Base-by-base conservation (phyloP, 2,329 filamentous ascomycete genomes). In the Dendryphion nanum region DNA sequence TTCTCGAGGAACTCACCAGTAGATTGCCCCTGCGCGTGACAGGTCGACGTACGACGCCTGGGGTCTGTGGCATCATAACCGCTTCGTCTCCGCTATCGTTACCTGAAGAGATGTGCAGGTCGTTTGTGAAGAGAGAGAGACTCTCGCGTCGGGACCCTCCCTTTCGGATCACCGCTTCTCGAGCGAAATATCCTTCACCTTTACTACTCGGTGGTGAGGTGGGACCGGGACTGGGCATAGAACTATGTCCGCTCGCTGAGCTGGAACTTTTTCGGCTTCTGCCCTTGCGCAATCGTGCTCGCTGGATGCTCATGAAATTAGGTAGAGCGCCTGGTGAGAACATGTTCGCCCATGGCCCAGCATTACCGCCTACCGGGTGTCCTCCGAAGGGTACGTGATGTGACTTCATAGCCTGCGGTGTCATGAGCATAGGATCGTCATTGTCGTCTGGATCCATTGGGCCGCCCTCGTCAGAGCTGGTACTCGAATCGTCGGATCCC, bases 11-110 rank as follows among this genome's bases (percentile, higher is more conserved):
- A 70, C 83, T 63, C 74, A 93, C 88, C 59, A 98, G 67, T 44
- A 98, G 75, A 65, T 95, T 98, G 6, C 90, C 88, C 42, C 91
- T 79, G 35, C 93, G 78, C 5, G 89, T 94, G 5, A 97, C 91
- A 1, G 83, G 80, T 45, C 90, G 79, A 45, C 86, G 79, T 45
- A 95, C 85, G 13, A 95, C 89, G 40, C 83, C 86, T 34, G 86
- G 78, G 38, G 84, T 82, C 33, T 63, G 67, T 16, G 63, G 68
- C 23, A 61, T 47, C 19, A 57, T 70, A 6, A 72, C 75, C 43
- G 72, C 73, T 48, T 79, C 81, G 47, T 91, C 86, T 12, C 87
- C 85, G 57, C 84, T 87, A 54, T 95, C 90, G 50, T 84, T 89
- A 4, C 88, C 79, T 37, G 81, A 82, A 8, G 79, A 83, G 16